phyloP scores from a whole-genome alignment of 1,284 basidiomycete genomes.

The Golubevia sp. region DNA sequence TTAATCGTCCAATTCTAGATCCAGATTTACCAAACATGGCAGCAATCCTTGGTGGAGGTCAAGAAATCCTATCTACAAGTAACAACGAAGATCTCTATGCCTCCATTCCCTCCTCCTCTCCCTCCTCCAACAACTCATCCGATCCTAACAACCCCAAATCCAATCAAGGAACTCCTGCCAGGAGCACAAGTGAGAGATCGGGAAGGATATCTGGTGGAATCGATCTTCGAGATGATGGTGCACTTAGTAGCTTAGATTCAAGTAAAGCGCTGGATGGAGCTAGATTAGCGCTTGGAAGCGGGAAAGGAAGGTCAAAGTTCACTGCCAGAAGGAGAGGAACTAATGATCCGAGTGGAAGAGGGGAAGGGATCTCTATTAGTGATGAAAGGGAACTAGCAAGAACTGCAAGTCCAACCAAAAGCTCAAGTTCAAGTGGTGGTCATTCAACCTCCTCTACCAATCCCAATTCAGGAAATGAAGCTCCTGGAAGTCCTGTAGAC shows the following conservation, averaged over 20 bases:
- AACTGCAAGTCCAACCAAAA: background rate
- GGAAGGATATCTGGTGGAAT: constrained; percentile 20
- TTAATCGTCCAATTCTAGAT: constrained; percentile 50
- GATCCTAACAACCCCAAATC: background rate
- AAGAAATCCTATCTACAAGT: background rate
- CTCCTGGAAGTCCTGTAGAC: constrained; percentile 20
- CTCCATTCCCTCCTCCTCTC: background rate
- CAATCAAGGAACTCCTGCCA: background rate
- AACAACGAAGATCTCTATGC: background rate
- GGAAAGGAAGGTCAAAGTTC: constrained; percentile 28
- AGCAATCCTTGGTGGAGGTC: constrained; percentile 2
- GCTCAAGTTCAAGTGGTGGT: background rate
- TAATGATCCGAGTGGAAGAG: constrained; percentile 10
- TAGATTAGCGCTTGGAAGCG: constrained; percentile 9
- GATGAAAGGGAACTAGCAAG: background rate
- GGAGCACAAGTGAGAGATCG: constrained; percentile 10
- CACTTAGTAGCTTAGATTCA: constrained; percentile 9
- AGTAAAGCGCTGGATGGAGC: background rate
- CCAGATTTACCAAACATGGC: constrained; percentile 52
- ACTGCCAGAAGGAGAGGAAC: constrained; percentile 35
- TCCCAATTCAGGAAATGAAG: background rate
- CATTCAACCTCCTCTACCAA: no score
- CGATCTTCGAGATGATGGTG: constrained; percentile 34
- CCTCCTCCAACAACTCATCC: background rate
- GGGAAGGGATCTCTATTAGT: background rate